These are phyloP conservation scores for Saccharomycopsis crataegensis DNA, from an alignment of 1,139 yeast species.

Conservation along the genomic window DNA sequence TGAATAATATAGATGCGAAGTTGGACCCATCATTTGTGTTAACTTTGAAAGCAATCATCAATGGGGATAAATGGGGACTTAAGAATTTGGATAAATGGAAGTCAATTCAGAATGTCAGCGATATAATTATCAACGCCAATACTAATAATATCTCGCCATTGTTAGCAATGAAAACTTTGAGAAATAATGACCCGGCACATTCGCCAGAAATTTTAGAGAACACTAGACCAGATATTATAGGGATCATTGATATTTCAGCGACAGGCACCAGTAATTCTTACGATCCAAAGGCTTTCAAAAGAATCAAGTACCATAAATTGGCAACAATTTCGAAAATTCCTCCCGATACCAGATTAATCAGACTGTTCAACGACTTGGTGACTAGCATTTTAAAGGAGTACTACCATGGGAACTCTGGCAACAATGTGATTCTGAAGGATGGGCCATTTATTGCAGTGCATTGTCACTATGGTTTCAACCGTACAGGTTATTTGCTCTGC, in stretches of 20 bases:
- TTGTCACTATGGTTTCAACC: conserved; percentile 76
- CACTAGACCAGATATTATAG: conserved; percentile 42
- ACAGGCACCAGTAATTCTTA: conserved; percentile 59
- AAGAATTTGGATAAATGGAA: conserved; percentile 73
- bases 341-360: conserved; percentile 56
- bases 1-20: conserved; percentile 33
- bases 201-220: conserved; percentile 51
- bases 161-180: conserved; percentile 67
- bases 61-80: conserved; percentile 72
- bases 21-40: conserved; percentile 61
- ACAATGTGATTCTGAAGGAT: not conserved
- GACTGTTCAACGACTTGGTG: conserved; percentile 47
- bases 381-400: conserved; percentile 37
- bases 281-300: conserved; percentile 48
- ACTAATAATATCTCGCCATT: conserved; percentile 43
- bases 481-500: conserved; percentile 71
- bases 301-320: conserved; percentile 57
- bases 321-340: conserved; percentile 76
- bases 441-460: conserved; percentile 52
- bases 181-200: conserved; percentile 57
- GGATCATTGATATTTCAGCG: conserved; percentile 66
- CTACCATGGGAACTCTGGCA: conserved; percentile 15
- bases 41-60: conserved; percentile 49
- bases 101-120: conserved; percentile 44
- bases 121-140: conserved; percentile 29